A percentile compares a stretch with the other conserved stretches of the same genome.
Conservation (phyloP, 768 basidiomycete species). For the Tylopilus cervinicoccineus region DNA sequence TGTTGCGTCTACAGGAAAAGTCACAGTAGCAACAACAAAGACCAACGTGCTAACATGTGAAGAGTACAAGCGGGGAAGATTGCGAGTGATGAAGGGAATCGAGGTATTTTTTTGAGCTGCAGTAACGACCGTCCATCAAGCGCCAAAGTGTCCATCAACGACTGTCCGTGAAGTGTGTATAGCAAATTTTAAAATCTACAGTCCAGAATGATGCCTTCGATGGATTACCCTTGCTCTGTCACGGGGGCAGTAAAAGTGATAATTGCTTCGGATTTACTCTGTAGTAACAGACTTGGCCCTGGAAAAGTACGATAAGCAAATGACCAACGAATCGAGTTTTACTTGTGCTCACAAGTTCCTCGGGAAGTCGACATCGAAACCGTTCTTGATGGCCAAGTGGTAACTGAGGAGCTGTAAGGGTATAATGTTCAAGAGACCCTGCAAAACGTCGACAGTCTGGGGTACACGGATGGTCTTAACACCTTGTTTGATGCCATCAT, state of each 20-base stretch:
- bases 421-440: slow-evolving; percentile 94
- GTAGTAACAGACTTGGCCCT: slow-evolving; percentile 78
- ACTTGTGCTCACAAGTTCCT: slow-evolving; percentile 73
- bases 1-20: neutral
- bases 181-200: slow-evolving; percentile 5
- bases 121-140: slow-evolving; percentile 16
- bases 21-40: too few relatives aligned
- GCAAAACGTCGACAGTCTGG: slow-evolving; percentile 88
- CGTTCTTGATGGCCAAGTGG: slow-evolving; percentile 92
- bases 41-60: neutral
- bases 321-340: slow-evolving; percentile 1
- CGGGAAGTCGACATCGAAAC: slow-evolving; percentile 98
- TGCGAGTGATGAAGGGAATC: neutral
- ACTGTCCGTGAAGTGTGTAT: slow-evolving; percentile 24
- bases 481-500: slow-evolving; percentile 67
- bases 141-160: slow-evolving; percentile 28
- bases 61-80: neutral
- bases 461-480: slow-evolving; percentile 93
- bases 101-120: neutral
- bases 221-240: neutral
- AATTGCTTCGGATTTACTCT: slow-evolving; percentile 42
- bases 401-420: slow-evolving; percentile 95
- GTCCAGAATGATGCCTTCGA: slow-evolving; percentile 11
- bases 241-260: neutral
- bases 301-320: slow-evolving; percentile 11